phyloP scores from a whole-genome alignment of 108 stramenopile genomes.

The Pelagomonas calceolata region DNA sequence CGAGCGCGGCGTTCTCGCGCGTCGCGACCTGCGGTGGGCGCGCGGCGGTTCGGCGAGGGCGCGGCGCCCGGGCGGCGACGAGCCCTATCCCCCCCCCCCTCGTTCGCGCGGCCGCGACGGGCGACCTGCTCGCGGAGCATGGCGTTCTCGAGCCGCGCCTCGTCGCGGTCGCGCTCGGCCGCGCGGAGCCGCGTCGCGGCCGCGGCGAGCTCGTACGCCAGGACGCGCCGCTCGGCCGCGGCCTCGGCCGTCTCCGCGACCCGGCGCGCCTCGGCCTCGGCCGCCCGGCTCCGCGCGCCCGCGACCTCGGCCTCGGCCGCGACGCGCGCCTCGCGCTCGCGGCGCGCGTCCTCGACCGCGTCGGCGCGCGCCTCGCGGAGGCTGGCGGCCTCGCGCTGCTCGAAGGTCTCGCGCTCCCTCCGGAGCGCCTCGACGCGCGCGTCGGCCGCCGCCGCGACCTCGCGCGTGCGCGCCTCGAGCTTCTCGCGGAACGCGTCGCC shows the following conservation, averaged over 20 bases:
- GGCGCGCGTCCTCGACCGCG: background rate
- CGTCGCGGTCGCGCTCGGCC: background rate
- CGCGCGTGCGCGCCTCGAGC: background rate
- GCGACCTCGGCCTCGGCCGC: background rate
- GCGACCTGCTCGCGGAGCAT: conserved; percentile 18
- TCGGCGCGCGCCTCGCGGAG: background rate
- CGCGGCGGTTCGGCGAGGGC: too few relatives aligned
- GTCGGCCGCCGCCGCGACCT: background rate
- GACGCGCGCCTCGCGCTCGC: background rate
- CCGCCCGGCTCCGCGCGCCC: background rate
- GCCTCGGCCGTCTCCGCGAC: background rate
- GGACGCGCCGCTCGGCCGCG: background rate
- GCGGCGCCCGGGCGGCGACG: too few relatives aligned
- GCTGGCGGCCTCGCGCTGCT: background rate
- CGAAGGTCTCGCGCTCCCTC: background rate
- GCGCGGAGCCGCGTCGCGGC: too few relatives aligned
- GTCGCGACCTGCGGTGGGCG: too few relatives aligned
- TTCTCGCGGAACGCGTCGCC: background rate
- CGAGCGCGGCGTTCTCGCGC: conserved; percentile 11
- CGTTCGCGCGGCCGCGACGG: too few relatives aligned
- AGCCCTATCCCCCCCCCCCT: too few relatives aligned
- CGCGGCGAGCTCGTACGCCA: background rate
- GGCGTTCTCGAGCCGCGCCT: conserved; percentile 6
- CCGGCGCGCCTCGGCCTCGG: background rate
- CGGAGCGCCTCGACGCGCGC: background rate